Conservation (phyloP, 768 basidiomycete genomes). For the Boletus fagicola region DNA sequence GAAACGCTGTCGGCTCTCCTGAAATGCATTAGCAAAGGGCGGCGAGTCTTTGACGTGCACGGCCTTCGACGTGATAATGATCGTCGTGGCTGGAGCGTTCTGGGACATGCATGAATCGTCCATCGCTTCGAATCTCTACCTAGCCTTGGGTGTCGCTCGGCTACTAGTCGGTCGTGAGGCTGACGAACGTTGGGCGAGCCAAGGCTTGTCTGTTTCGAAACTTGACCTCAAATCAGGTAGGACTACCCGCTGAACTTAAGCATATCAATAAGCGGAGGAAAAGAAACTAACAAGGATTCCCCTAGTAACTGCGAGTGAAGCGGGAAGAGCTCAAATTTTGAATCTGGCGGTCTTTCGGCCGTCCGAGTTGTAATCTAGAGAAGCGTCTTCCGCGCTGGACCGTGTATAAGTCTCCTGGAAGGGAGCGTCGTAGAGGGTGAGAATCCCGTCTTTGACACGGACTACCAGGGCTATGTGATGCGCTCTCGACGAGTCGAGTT, state of each 20-base stretch:
- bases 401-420: constrained; percentile 80
- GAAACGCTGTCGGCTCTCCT: constrained; percentile 6
- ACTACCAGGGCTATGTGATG: constrained; percentile 63
- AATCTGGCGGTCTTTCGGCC: constrained; percentile 63
- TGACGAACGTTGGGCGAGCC: not conserved
- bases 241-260: constrained; percentile 86
- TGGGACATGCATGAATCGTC: not conserved
- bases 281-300: constrained; percentile 91
- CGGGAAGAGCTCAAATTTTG: constrained; percentile 82
- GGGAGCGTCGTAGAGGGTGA: constrained; percentile 78
- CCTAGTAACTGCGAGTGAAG: constrained; percentile 87
- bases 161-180: not conserved
- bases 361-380: constrained; percentile 80
- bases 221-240: constrained; percentile 79
- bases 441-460: constrained; percentile 64
- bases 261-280: constrained; percentile 89
- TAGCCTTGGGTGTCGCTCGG: not conserved
- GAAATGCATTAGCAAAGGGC: constrained; percentile 11
- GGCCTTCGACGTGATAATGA: constrained; percentile 51
- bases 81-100: constrained; percentile 32
- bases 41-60: not conserved
- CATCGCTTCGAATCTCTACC: not conserved
- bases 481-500: constrained; percentile 79
- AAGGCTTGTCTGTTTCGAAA: not conserved
- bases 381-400: constrained; percentile 69